A percentile compares a stretch with the other conserved stretches of the same genome.
These are phyloP conservation scores for Phytopythium delawarense DNA, from an alignment of 352 stramenopile species.

Conservation along the genomic window DNA sequence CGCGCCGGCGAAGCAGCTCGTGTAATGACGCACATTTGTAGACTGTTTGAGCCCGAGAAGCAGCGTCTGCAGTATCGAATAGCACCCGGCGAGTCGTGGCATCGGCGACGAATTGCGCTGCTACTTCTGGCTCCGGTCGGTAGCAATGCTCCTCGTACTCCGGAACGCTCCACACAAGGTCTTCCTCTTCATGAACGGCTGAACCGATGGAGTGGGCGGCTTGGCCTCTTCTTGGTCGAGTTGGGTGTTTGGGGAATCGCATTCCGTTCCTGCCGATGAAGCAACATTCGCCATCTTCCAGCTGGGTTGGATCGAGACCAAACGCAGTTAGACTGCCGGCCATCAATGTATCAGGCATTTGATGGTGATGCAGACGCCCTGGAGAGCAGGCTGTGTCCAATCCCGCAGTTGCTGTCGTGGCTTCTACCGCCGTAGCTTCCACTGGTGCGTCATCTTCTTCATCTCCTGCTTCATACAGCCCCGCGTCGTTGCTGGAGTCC, in stretches of 20 bases:
- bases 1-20: slow-evolving; percentile 10
- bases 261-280: slow-evolving; percentile 19
- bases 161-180: slow-evolving; percentile 23
- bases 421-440: neutral
- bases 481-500: neutral
- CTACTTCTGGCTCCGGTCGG: slow-evolving; percentile 11
- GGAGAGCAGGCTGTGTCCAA: neutral
- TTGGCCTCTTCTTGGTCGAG: slow-evolving; percentile 10
- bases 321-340: neutral
- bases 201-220: neutral
- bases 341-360: neutral
- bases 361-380: neutral
- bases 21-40: slow-evolving; percentile 44
- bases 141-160: slow-evolving; percentile 20
- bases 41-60: slow-evolving; percentile 36
- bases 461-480: neutral
- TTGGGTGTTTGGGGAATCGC: slow-evolving; percentile 31
- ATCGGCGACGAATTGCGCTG: slow-evolving; percentile 15
- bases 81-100: slow-evolving; percentile 12
- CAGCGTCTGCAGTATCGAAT: slow-evolving; percentile 39
- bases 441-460: neutral
- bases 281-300: slow-evolving; percentile 25
- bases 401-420: neutral
- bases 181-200: slow-evolving; percentile 7
- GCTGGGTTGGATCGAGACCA: slow-evolving; percentile 7